Evolutionary conservation across 108 stramenopile species (phyloP).

Genomic region (Cyclotella sp.): DNA sequence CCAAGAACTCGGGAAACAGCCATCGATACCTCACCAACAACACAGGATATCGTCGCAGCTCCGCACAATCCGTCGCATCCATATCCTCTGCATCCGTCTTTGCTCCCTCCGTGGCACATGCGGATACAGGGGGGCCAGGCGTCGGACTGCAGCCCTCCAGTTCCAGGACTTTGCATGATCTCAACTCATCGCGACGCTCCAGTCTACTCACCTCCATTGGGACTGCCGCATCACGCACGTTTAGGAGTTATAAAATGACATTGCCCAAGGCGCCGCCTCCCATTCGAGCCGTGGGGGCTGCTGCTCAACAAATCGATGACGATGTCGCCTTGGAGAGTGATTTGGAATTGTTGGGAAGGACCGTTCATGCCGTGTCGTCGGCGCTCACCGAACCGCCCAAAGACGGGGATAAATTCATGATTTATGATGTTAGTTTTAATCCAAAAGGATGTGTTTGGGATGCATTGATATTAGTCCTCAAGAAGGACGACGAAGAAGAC

Average conservation of each 20-base stretch:
- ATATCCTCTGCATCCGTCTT: conserved; percentile 19
- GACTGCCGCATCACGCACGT: conserved; percentile 45
- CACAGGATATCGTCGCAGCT: conserved; percentile 12
- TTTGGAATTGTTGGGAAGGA: conserved; percentile 48
- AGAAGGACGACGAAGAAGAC: conserved; percentile 21
- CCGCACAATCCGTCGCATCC: conserved; percentile 24
- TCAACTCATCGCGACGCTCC: conserved; percentile 31
- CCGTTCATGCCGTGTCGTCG: conserved; percentile 44
- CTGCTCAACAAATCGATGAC: neutral
- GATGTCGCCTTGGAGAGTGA: conserved; percentile 39
- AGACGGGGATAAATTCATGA: conserved; percentile 41
- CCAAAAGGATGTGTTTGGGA: conserved; percentile 60
- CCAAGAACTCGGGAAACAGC: conserved; percentile 2
- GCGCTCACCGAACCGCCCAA: conserved; percentile 48
- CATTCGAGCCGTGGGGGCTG: conserved; percentile 5
- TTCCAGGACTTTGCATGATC: conserved; percentile 28
- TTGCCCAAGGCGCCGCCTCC: conserved; percentile 36
- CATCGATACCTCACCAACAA: neutral
- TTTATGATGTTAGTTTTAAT: conserved; percentile 52
- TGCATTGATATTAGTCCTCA: conserved; percentile 41
- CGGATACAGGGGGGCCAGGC: conserved; percentile 1
- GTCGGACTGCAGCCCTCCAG: conserved; percentile 42
- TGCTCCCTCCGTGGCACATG: neutral
- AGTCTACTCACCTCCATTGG: conserved; percentile 39
- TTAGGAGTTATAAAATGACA: conserved; percentile 51